Base-by-base conservation (phyloP, 169 alveolate genomes). In the Plasmodium billcollinsi region DNA sequence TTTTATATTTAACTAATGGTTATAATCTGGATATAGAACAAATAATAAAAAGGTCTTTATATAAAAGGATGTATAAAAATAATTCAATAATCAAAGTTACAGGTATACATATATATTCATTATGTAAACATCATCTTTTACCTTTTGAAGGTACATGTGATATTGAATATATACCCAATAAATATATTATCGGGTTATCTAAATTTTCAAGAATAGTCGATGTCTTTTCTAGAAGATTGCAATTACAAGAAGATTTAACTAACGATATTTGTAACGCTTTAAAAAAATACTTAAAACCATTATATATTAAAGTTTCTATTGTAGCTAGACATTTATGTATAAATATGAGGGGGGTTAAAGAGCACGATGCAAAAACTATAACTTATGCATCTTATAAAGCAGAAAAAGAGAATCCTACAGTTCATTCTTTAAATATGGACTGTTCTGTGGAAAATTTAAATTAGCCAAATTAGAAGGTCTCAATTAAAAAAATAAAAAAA, bases 61-160 rank as follows among this genome's bases (percentile, higher is more conserved):
- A 83, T 49, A 83, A 83, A 69, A 83, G 91, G 24, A 83, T 69
- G 15, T 83, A 83, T 62, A 59, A 54, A 63, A 83, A 83, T 33
- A 58, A 70, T 8, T 56, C 91, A 2, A 3, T 18, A 49, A 83
- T 83, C 2, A 83, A 83, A 26, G 71, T 83, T 11, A 69, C 65
- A 58, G 85, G 74, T 8, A 70, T 83, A 14, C 91, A 70, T 56
- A 49, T 83, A 20, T 69, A 83, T 45, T 83, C 91, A 0, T 39
- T 83, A n/a, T 83, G 91, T 72, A 83, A 83, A 45, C 91, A 83
- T 56, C 91, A 83, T 70, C 43, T 83, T 58, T 33, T 83, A n/a
- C 91, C 91, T 20, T 83, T 83, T 62, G 86, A 83, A 83, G 91
- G 91, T 1, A 26, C 21, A 24, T 83, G 91, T 45, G 29, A 43